phyloP scores from a whole-genome alignment of 2,329 filamentous ascomycete genomes.

The Sclerotinia subarctica region DNA sequence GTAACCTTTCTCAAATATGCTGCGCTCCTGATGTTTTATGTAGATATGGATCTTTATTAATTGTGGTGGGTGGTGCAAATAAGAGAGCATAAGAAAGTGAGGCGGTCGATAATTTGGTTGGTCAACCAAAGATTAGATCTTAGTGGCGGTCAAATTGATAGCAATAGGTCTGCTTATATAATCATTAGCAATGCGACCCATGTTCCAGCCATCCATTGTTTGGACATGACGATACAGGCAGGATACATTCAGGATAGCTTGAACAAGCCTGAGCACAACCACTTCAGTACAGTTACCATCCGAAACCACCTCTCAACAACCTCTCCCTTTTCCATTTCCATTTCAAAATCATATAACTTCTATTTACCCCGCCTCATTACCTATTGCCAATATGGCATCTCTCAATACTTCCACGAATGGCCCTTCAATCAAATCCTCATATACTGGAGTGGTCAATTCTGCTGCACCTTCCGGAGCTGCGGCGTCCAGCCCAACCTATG shows the following conservation, averaged over 20 bases:
- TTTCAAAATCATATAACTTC: not conserved
- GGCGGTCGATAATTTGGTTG: constrained; percentile 14
- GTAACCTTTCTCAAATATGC: constrained; percentile 10
- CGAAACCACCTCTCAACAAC: constrained; percentile 1
- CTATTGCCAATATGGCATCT: constrained; percentile 60
- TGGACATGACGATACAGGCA: constrained; percentile 7
- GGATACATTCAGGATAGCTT: not conserved
- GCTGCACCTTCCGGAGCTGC: constrained; percentile 53
- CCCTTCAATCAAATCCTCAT: constrained; percentile 81
- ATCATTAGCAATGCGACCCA: not conserved
- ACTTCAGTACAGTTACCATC: not conserved
- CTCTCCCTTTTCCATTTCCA: not conserved
- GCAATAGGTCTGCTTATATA: constrained; percentile 8
- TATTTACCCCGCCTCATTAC: not conserved
- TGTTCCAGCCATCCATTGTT: constrained; percentile 10
- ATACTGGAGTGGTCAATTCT: constrained; percentile 64
- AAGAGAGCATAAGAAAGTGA: constrained; percentile 9
- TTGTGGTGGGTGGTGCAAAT: not conserved
- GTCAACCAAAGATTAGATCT: not conserved
- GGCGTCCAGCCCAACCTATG: constrained; percentile 73
- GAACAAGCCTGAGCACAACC: constrained; percentile 13
- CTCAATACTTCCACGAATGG: constrained; percentile 77
- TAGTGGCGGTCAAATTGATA: constrained; percentile 12
- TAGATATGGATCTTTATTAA: not conserved
- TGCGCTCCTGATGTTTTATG: constrained; percentile 8